A percentile compares a stretch with the other conserved stretches of the same genome.
Evolutionary conservation across 73 alveolate species (phyloP).

Genomic region (Paramecium sonneborni): DNA sequence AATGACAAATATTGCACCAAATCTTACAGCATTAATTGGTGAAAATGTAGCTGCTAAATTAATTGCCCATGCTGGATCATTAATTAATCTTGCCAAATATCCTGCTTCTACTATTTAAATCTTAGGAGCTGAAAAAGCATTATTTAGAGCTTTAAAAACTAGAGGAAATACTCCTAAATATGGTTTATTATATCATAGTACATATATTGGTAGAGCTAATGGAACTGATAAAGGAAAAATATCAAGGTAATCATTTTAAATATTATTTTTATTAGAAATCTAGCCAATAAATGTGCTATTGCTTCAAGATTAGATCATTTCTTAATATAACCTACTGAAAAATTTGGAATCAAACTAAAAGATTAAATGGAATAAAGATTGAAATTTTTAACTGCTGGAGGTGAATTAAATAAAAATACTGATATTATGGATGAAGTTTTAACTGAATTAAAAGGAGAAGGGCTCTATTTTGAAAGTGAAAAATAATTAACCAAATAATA

Average conservation of each 20-base stretch:
- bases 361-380: constrained; percentile 67
- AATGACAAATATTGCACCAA: constrained; percentile 95
- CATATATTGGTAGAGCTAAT: constrained; percentile 94
- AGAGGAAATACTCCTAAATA: constrained; percentile 96
- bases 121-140: constrained; percentile 97
- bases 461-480: constrained; percentile 56
- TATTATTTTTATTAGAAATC: constrained; percentile 63
- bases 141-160: constrained; percentile 93
- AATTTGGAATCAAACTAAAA: constrained; percentile 57
- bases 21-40: constrained; percentile 92
- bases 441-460: constrained; percentile 60
- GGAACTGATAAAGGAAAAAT: constrained; percentile 76
- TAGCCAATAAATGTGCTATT: constrained; percentile 95
- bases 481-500: constrained; percentile 35
- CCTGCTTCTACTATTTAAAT: constrained; percentile 97
- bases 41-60: constrained; percentile 94
- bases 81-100: constrained; percentile 90
- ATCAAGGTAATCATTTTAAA: constrained; percentile 52
- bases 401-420: constrained; percentile 55
- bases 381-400: constrained; percentile 65
- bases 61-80: constrained; percentile 95
- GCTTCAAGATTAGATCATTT: constrained; percentile 93
- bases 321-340: constrained; percentile 70
- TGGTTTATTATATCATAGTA: constrained; percentile 92
- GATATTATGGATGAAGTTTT: constrained; percentile 68